Evolutionary conservation across 2,329 filamentous ascomycete species (phyloP).

Genomic region (Epichloe brachyelytri): DNA sequence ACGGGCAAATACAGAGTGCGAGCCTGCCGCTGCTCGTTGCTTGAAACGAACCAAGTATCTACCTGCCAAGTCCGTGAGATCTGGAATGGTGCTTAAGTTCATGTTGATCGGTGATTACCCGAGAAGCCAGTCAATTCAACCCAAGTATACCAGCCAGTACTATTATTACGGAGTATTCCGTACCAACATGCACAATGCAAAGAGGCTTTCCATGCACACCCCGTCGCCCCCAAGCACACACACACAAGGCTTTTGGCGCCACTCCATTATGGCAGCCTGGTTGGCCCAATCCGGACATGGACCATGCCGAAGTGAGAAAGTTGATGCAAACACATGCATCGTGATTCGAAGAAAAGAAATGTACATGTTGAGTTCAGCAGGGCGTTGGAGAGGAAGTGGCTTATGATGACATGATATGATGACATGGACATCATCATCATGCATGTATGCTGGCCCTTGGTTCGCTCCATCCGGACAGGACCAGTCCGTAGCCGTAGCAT

Average conservation of each 20-base stretch:
- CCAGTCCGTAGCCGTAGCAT: too few relatives aligned
- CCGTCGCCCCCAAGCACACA: neutral
- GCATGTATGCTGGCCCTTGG: too few relatives aligned
- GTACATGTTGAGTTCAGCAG: too few relatives aligned
- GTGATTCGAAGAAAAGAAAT: neutral
- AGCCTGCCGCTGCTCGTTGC: too few relatives aligned
- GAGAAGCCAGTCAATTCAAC: too few relatives aligned
- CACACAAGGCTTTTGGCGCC: neutral
- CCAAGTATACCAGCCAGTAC: too few relatives aligned
- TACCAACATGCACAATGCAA: neutral
- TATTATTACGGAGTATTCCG: too few relatives aligned
- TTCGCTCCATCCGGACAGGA: too few relatives aligned
- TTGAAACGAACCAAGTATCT: too few relatives aligned
- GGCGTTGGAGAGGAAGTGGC: too few relatives aligned
- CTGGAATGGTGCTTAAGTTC: neutral
- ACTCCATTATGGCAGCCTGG: neutral
- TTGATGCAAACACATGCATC: neutral
- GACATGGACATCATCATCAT: too few relatives aligned
- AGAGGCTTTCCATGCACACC: neutral
- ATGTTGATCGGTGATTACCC: neutral
- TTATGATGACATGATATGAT: too few relatives aligned
- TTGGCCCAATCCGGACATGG: neutral
- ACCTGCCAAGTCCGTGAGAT: neutral
- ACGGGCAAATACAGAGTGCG: neutral
- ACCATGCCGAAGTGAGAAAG: neutral